A percentile compares a stretch with the other conserved stretches of the same genome.
These are phyloP conservation scores for Pleurotus platypus DNA, from an alignment of 768 basidiomycete species.

Conservation along the genomic window DNA sequence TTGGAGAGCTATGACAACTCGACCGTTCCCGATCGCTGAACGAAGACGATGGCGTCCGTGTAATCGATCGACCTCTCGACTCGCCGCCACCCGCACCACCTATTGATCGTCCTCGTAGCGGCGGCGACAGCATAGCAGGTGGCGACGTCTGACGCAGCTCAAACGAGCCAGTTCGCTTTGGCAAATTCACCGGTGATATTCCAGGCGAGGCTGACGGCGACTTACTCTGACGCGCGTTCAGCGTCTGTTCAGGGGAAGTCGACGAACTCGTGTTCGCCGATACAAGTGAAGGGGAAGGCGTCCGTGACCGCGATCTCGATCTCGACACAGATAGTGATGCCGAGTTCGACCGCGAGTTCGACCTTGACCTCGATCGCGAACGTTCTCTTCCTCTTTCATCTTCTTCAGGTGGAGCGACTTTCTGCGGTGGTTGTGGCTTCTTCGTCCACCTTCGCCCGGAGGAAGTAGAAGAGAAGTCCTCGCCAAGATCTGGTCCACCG, in stretches of 20 bases:
- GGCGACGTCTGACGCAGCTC: conserved; percentile 12
- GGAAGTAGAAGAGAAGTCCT: conserved; percentile 34
- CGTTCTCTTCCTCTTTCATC: conserved; percentile 21
- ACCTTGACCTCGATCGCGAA: conserved; percentile 25
- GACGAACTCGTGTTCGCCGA: conserved; percentile 14
- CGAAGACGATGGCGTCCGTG: conserved; percentile 52
- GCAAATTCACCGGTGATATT: conserved; percentile 10
- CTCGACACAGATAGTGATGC: conserved; percentile 20
- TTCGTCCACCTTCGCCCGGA: conserved; percentile 10
- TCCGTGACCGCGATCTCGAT: conserved; percentile 38
- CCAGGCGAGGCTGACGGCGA: conserved; percentile 18
- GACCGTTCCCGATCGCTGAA: conserved; percentile 45
- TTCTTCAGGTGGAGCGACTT: not conserved
- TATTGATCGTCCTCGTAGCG: conserved; percentile 21
- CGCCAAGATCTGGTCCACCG: conserved; percentile 53
- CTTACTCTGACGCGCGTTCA: conserved; percentile 14
- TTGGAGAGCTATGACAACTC: conserved; percentile 18
- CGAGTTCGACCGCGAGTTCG: conserved; percentile 25
- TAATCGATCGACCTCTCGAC: conserved; percentile 51
- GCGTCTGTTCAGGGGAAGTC: conserved; percentile 13
- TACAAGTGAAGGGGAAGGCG: conserved; percentile 30
- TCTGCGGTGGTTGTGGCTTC: not conserved
- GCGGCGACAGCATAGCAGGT: conserved; percentile 20
- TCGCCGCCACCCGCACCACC: conserved; percentile 18
- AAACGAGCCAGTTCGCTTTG: not conserved